These are phyloP conservation scores for Conticribra weissflogii DNA, from an alignment of 108 stramenopile genomes.

Conservation along the genomic window DNA sequence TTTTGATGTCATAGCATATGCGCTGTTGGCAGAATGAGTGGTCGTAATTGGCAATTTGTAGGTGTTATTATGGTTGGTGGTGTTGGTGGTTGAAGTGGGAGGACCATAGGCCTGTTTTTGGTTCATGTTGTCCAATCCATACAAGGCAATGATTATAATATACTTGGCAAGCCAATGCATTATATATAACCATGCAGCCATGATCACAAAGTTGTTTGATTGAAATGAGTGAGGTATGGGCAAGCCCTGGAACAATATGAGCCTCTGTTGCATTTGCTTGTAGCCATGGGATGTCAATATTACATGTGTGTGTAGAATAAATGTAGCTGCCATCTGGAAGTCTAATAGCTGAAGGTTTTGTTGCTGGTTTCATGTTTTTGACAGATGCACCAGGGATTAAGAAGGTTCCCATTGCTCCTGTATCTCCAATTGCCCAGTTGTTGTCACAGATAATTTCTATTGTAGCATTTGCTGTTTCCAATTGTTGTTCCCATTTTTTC, in stretches of 20 bases:
- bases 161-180: background rate
- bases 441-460: too few species aligned
- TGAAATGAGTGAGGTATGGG: slow-evolving; percentile 3
- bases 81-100: background rate
- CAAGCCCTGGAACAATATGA: slow-evolving; percentile 18
- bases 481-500: too few species aligned
- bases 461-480: too few species aligned
- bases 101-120: background rate
- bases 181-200: slow-evolving; percentile 3
- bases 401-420: too few species aligned
- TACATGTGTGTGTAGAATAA: slow-evolving; percentile 15
- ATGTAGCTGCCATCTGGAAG: slow-evolving; percentile 7
- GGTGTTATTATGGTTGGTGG: background rate
- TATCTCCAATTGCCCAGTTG: too few species aligned
- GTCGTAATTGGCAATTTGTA: background rate
- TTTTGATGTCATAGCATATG: slow-evolving; percentile 5
- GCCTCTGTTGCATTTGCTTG: background rate
- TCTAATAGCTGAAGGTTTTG: background rate
- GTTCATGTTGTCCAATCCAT: background rate
- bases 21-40: too few species aligned
- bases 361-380: background rate
- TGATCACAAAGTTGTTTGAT: slow-evolving; percentile 9
- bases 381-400: background rate
- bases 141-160: background rate
- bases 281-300: slow-evolving; percentile 1